Conservation (phyloP, 2,329 filamentous ascomycete genomes). For the Colletotrichum falcatum region DNA sequence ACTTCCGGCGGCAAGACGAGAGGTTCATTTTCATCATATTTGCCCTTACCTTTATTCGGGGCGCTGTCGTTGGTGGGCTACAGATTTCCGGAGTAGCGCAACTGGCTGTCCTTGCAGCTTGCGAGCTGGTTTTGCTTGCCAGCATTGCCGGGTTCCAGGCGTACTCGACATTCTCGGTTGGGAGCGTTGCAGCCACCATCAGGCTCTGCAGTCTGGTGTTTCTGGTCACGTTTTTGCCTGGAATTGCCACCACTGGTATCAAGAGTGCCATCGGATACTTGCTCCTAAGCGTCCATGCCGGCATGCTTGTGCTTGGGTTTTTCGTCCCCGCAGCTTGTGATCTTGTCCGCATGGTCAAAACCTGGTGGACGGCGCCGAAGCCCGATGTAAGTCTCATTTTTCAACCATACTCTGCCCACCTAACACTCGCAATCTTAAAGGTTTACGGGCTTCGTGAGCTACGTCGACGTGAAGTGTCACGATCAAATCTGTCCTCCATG, state of each 20-base stretch:
- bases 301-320: constrained; percentile 76
- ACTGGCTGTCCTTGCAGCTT: constrained; percentile 75
- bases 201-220: constrained; percentile 62
- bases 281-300: constrained; percentile 73
- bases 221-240: constrained; percentile 64
- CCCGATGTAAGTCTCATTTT: constrained; percentile 37
- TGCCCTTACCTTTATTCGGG: constrained; percentile 72
- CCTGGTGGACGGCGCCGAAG: constrained; percentile 14
- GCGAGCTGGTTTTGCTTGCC: constrained; percentile 73
- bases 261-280: constrained; percentile 78
- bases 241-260: constrained; percentile 69
- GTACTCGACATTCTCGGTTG: constrained; percentile 33
- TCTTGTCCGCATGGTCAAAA: constrained; percentile 23
- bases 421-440: constrained; percentile 10
- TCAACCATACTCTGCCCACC: too few relatives aligned
- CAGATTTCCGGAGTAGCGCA: constrained; percentile 69
- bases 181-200: constrained; percentile 43
- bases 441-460: constrained; percentile 46
- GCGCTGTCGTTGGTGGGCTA: constrained; percentile 75
- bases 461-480: constrained; percentile 42
- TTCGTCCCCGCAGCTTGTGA: constrained; percentile 68
- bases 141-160: constrained; percentile 41
- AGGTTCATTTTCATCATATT: constrained; percentile 72
- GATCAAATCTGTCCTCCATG: constrained; percentile 27
- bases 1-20: constrained; percentile 52